Conservation (phyloP, 805 yeast genomes). For the Lipomyces spencermartinsiae region DNA sequence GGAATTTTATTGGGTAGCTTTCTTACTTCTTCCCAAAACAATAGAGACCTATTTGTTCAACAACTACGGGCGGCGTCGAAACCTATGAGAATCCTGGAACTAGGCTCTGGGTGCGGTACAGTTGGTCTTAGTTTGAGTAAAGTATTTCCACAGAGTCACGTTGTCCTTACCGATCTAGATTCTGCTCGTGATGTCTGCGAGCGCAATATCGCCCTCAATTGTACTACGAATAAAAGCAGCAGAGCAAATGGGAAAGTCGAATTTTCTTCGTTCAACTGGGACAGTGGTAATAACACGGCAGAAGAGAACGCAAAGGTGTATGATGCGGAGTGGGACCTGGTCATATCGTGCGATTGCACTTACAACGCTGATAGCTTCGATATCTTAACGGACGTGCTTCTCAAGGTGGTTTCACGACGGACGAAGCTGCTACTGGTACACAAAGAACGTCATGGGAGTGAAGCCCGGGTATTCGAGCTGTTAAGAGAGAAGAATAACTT, state of each 20-base stretch:
- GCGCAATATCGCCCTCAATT: constrained; percentile 45
- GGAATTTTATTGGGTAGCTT: constrained; percentile 28
- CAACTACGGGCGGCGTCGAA: constrained; percentile 1
- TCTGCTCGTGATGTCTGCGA: constrained; percentile 50
- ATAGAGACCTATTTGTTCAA: neutral
- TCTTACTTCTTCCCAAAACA: constrained; percentile 4
- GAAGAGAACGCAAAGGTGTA: constrained; percentile 36
- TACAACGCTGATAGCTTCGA: constrained; percentile 52
- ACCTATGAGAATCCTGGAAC: constrained; percentile 46
- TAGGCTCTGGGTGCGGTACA: constrained; percentile 55
- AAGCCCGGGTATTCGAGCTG: constrained; percentile 29
- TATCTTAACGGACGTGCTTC: constrained; percentile 45
- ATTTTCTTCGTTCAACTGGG: constrained; percentile 52
- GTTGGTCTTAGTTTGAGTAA: constrained; percentile 47
- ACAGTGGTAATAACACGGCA: constrained; percentile 33
- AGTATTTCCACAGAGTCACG: constrained; percentile 33
- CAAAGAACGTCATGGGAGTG: constrained; percentile 42
- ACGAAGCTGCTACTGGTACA: constrained; percentile 45
- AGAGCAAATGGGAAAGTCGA: constrained; percentile 22
- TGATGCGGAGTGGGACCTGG: constrained; percentile 48
- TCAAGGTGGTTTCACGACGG: constrained; percentile 17
- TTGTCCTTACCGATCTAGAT: constrained; percentile 49
- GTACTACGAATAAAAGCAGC: neutral
- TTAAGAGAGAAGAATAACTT: constrained; percentile 27
- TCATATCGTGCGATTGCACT: constrained; percentile 53